A percentile compares a stretch with the other conserved stretches of the same genome.
These are phyloP conservation scores for Picocystis salinarum DNA, from an alignment of 139 green algal genomes.

Conservation along the genomic window DNA sequence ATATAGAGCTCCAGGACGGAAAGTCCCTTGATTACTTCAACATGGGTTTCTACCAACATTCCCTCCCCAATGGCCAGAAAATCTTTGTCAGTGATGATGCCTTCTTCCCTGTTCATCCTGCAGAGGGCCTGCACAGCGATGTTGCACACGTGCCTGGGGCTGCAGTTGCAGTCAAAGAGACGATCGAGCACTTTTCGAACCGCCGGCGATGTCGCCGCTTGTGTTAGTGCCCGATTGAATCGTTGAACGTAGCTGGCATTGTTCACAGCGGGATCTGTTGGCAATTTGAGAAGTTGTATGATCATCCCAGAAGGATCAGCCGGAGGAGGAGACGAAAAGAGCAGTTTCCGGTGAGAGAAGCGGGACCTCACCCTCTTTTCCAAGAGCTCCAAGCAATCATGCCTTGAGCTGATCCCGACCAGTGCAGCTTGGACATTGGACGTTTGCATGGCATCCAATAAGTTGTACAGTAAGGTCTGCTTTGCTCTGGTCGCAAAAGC, in stretches of 20 bases:
- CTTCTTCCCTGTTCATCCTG: not conserved
- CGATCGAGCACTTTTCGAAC: slow-evolving; percentile 11
- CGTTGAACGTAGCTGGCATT: slow-evolving; percentile 11
- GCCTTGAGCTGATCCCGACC: slow-evolving; percentile 30
- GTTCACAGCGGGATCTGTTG: not conserved
- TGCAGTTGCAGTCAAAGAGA: slow-evolving; percentile 4
- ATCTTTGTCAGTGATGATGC: not conserved
- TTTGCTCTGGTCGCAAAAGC: slow-evolving; percentile 26
- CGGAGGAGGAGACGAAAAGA: slow-evolving; percentile 20
- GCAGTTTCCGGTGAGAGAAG: slow-evolving; percentile 37
- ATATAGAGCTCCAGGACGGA: slow-evolving; percentile 39
- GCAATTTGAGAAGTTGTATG: slow-evolving; percentile 1
- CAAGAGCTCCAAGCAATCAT: slow-evolving; percentile 51
- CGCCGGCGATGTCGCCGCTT: not conserved
- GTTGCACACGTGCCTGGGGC: slow-evolving; percentile 9
- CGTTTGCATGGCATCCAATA: slow-evolving; percentile 53
- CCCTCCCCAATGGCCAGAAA: not conserved
- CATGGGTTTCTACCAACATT: not conserved
- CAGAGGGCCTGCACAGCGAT: slow-evolving; percentile 11
- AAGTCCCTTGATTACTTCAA: slow-evolving; percentile 7
- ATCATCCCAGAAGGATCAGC: slow-evolving; percentile 25
- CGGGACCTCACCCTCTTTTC: slow-evolving; percentile 63
- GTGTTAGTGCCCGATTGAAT: no score
- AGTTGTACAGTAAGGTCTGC: slow-evolving; percentile 69
- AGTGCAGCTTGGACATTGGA: slow-evolving; percentile 34